Conservation (phyloP, 129 eudicot species). For the Calendula officinalis region DNA sequence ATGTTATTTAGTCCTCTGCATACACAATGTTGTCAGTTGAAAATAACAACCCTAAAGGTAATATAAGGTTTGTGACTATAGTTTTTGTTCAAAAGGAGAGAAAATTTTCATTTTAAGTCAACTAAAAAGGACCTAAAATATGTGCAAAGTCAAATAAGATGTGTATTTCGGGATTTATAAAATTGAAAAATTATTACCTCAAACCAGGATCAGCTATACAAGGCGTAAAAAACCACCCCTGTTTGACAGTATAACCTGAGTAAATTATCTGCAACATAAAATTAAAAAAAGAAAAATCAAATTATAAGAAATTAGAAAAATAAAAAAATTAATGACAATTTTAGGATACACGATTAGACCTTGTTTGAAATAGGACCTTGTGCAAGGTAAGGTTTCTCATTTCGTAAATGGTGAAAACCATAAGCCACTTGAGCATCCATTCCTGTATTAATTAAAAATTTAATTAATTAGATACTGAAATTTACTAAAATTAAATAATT, state of each 20-base stretch:
- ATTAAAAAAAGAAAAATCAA: too few species aligned
- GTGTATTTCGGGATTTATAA: neutral
- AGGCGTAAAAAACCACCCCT: constrained; percentile 99
- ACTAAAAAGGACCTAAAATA: too few species aligned
- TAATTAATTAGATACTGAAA: constrained; percentile 44
- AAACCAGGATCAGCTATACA: constrained; percentile 83
- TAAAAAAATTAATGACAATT: neutral
- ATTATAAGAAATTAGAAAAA: neutral
- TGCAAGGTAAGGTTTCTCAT: constrained; percentile 89
- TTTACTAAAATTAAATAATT: too few species aligned
- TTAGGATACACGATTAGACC: constrained; percentile 44
- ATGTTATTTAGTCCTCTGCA: constrained; percentile 92
- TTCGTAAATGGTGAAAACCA: constrained; percentile 86
- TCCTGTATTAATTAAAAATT: constrained; percentile 58
- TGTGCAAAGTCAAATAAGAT: constrained; percentile 1
- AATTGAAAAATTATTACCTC: constrained; percentile 50
- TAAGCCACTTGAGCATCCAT: constrained; percentile 99
- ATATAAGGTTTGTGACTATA: neutral
- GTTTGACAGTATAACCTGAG: constrained; percentile 85
- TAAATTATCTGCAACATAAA: constrained; percentile 56
- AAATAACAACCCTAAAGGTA: neutral
- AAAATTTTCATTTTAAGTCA: too few species aligned
- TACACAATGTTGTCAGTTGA: constrained; percentile 19
- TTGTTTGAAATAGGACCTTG: constrained; percentile 93
- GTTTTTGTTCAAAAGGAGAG: constrained; percentile 2